Evolutionary conservation across 1,284 basidiomycete genomes (phyloP).

Genomic region (Trichosporon coremiiforme): DNA sequence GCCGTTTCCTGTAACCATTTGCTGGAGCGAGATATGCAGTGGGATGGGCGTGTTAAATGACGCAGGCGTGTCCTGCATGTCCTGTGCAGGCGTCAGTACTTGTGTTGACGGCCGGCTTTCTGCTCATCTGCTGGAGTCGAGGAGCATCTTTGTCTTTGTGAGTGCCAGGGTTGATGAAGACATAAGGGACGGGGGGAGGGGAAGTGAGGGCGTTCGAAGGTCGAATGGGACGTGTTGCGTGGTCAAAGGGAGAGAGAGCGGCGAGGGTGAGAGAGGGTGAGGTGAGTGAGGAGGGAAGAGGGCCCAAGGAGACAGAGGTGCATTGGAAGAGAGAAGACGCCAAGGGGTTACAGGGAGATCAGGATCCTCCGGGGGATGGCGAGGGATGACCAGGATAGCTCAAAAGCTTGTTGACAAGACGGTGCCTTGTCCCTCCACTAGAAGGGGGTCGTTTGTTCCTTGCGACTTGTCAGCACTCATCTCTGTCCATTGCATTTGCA

Average conservation of each 20-base stretch:
- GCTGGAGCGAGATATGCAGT: background rate
- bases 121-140: background rate
- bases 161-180: background rate
- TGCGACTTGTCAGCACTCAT: background rate
- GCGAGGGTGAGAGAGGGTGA: no score
- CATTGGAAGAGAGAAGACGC: background rate
- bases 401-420: constrained; percentile 14
- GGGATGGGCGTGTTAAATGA: background rate
- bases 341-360: background rate
- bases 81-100: no score
- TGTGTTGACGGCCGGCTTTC: no score
- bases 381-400: constrained; percentile 14
- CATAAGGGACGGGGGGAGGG: background rate
- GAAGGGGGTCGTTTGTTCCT: constrained; percentile 6
- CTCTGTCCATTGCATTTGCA: background rate
- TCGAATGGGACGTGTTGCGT: background rate
- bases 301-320: background rate
- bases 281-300: no score
- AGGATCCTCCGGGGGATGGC: background rate
- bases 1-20: background rate
- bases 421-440: constrained; percentile 7
- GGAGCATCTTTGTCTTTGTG: no score
- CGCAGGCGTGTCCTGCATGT: background rate
- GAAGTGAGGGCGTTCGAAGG: background rate
- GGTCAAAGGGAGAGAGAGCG: background rate